These are phyloP conservation scores for Lodderomyces elongisporus DNA, from an alignment of 1,139 yeast species.

Conservation along the genomic window DNA sequence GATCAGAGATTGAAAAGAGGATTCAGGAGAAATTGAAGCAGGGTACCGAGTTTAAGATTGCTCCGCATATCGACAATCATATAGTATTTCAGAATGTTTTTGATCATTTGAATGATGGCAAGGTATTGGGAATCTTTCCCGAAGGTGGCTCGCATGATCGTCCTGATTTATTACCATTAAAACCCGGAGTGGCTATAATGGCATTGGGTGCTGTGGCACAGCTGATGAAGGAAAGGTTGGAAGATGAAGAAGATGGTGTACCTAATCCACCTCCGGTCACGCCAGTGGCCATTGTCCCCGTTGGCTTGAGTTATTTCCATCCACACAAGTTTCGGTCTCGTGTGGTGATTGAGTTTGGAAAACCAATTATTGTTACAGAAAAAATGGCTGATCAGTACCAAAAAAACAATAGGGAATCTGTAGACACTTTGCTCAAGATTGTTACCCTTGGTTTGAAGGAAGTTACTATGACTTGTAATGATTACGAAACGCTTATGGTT, in stretches of 20 bases:
- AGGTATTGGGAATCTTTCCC: constrained; percentile 66
- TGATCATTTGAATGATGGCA: constrained; percentile 51
- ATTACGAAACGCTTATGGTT: constrained; percentile 89
- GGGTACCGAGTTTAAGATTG: constrained; percentile 52
- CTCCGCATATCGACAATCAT: constrained; percentile 62
- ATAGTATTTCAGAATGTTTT: constrained; percentile 59
- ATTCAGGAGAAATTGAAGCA: constrained; percentile 34
- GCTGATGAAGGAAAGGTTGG: constrained; percentile 11
- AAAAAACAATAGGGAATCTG: constrained; percentile 56
- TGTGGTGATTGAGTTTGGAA: constrained; percentile 45
- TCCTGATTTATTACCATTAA: constrained; percentile 37
- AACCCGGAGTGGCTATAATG: constrained; percentile 48
- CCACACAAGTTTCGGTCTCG: constrained; percentile 44
- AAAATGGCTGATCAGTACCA: constrained; percentile 26
- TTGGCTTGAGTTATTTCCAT: constrained; percentile 45
- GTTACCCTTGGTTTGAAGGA: constrained; percentile 75
- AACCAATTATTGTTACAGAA: constrained; percentile 36
- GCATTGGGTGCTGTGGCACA: constrained; percentile 42
- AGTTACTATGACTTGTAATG: constrained; percentile 91
- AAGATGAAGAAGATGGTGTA: constrained; percentile 2
- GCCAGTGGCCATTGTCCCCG: constrained; percentile 41
- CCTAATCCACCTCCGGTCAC: constrained; percentile 14
- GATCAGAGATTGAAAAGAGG: constrained; percentile 18
- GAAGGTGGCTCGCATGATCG: constrained; percentile 49
- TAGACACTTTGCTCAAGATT: constrained; percentile 60